Evolutionary conservation across 108 stramenopile species (phyloP).

Genomic region (Mediolabrus comicus): DNA sequence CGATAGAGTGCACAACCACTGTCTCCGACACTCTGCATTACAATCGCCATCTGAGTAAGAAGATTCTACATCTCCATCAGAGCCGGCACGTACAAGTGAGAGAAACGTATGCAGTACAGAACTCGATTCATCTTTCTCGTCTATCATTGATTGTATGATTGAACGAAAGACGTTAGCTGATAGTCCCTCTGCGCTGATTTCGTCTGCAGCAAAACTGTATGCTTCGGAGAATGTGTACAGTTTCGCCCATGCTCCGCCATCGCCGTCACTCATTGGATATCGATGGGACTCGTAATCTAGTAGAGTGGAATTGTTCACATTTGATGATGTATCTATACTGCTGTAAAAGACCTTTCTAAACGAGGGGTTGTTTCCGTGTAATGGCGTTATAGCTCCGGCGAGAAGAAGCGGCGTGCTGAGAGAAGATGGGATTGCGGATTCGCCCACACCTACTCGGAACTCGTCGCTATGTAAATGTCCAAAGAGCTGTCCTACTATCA

Average conservation of each 20-base stretch:
- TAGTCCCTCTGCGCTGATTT: conserved; percentile 20
- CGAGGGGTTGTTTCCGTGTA: conserved; percentile 70
- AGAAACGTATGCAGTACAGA: conserved; percentile 18
- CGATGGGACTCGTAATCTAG: conserved; percentile 42
- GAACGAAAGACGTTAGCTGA: conserved; percentile 25
- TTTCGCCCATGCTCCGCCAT: conserved; percentile 22
- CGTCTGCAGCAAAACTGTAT: conserved; percentile 8
- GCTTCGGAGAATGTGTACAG: conserved; percentile 48
- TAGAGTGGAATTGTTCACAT: conserved; percentile 30
- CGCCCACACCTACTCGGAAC: conserved; percentile 53
- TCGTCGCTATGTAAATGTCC: conserved; percentile 79
- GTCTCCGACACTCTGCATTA: conserved; percentile 26
- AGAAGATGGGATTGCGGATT: conserved; percentile 4
- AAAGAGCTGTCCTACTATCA: conserved; percentile 57
- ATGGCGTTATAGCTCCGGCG: conserved; percentile 54
- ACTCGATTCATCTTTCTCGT: conserved; percentile 16
- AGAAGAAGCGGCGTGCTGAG: conserved; percentile 48
- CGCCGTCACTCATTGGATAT: background rate
- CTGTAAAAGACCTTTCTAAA: conserved; percentile 56
- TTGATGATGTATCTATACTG: background rate
- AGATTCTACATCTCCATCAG: conserved; percentile 2
- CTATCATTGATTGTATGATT: conserved; percentile 38
- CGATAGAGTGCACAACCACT: conserved; percentile 35
- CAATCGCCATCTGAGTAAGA: conserved; percentile 17
- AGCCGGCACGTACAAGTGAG: conserved; percentile 18